Conservation (phyloP, 2,329 filamentous ascomycete genomes). For the Colletotrichum sp. region DNA sequence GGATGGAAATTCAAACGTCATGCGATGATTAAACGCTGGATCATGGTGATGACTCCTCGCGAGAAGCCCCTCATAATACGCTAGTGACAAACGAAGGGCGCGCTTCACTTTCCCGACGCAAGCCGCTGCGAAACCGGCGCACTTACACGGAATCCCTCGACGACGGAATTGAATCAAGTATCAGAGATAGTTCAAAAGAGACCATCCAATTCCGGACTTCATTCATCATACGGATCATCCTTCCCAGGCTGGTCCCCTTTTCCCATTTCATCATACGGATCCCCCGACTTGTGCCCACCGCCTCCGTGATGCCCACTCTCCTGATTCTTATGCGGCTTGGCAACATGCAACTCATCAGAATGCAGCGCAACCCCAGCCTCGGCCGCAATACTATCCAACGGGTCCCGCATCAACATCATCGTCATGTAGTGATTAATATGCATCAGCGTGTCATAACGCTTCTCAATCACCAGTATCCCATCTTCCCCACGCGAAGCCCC, state of each 20-base stretch:
- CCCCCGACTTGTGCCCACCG: not conserved
- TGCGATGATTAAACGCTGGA: not conserved
- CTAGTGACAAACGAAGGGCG: not conserved
- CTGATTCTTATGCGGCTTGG: not conserved
- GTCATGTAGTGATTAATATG: constrained; percentile 2
- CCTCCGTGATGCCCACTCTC: not conserved
- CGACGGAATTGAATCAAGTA: not conserved
- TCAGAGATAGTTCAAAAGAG: not conserved
- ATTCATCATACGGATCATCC: not conserved
- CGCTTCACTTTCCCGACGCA: not conserved
- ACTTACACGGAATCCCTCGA: not conserved
- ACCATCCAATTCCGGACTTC: too few species aligned
- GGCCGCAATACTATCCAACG: not conserved
- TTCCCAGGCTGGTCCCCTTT: not conserved
- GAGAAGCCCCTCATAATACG: not conserved
- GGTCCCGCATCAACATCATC: not conserved
- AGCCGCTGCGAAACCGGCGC: not conserved
- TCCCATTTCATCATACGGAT: not conserved
- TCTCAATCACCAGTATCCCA: not conserved
- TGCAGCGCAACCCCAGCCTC: constrained; percentile 7
- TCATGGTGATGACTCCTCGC: not conserved
- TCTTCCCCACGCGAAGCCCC: not conserved
- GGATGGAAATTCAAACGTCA: accelerated
- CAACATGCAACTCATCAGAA: constrained; percentile 1
- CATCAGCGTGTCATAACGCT: constrained; percentile 4